Base-by-base conservation (phyloP, 805 yeast genomes). In the Scheffersomyces amazonensis region DNA sequence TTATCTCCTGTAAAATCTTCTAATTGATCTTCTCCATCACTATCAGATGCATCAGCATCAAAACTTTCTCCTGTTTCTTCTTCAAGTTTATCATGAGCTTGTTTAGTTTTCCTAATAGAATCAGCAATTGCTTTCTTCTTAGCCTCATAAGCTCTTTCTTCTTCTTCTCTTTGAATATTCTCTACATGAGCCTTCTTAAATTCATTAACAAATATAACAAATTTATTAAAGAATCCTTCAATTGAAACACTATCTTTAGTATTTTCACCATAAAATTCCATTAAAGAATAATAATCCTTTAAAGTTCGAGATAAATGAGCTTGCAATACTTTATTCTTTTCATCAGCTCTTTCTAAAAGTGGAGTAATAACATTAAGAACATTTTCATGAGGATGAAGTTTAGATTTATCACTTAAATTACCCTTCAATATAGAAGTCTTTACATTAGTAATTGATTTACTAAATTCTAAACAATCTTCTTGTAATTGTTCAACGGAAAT, bases 251-350 rank as follows among this genome's bases (percentile, higher is more conserved):
- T 66, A 58, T 91, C 97, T 7, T 58, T 62, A 1, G 85, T 73
- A 56, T 87, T 95, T 61, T 93, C 99, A n/a, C 97, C 98, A 56
- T 87, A 93, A 49, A 76, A 80, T 45, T 73, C 73, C 95, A 93
- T 83, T 45, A 89, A 67, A 23, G 74, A 70, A 37, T 78, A 78
- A 54, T 85, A 86, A 42, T 83, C 87, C 31, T 75, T 66, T 39
- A 81, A 62, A 0, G 91, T 80, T 17, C 78, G 63, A 39, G 71
- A 73, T 20, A 83, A 68, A 47, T 85, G 90, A 37, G 80, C 78
- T 32, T 75, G 74, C 31, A 93, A 62, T 28, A 82, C 64, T 15
- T 78, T 78, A 35, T 80, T 78, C 60, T 87, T 87, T 34, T 76
- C 73, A 39, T 83, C 71, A 2, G 97, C 96, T 35, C 76, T 80